Evolutionary conservation across 2,329 filamentous ascomycete genomes (phyloP).

Genomic region (Talaromyces sp.): DNA sequence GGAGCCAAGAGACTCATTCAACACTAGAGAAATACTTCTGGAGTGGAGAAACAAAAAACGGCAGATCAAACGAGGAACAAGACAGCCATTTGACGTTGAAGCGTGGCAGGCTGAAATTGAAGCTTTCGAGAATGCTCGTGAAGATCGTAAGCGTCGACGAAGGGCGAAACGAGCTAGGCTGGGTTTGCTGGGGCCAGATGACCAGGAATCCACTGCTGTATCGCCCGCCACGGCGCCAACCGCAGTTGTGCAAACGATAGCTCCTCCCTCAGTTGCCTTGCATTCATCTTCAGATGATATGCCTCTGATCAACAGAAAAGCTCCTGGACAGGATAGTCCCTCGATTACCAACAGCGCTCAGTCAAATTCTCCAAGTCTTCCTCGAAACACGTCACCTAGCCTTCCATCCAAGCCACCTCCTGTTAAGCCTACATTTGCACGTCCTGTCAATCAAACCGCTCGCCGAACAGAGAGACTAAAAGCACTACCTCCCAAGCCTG

Average conservation of each 20-base stretch:
- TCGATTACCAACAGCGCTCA: background rate
- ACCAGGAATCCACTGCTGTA: background rate
- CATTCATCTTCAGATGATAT: background rate
- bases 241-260: background rate
- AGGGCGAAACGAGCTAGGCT: slow-evolving; percentile 31
- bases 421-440: background rate
- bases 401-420: background rate
- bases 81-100: slow-evolving; percentile 34
- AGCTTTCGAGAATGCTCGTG: slow-evolving; percentile 24
- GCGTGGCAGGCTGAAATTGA: slow-evolving; percentile 31
- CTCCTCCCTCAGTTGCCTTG: background rate
- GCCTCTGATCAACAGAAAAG: background rate
- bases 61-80: slow-evolving; percentile 32
- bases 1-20: slow-evolving; percentile 50
- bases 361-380: background rate
- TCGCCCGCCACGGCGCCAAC: background rate
- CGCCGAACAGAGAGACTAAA: slow-evolving; percentile 2
- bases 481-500: background rate
- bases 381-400: background rate
- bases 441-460: background rate
- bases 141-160: slow-evolving; percentile 30
- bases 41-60: slow-evolving; percentile 42
- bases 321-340: background rate
- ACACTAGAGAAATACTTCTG: slow-evolving; percentile 37
- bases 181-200: slow-evolving; percentile 15